Evolutionary conservation across 164 flowering plant genomes (phyloP).

Genomic region (Aristolochia californica): DNA sequence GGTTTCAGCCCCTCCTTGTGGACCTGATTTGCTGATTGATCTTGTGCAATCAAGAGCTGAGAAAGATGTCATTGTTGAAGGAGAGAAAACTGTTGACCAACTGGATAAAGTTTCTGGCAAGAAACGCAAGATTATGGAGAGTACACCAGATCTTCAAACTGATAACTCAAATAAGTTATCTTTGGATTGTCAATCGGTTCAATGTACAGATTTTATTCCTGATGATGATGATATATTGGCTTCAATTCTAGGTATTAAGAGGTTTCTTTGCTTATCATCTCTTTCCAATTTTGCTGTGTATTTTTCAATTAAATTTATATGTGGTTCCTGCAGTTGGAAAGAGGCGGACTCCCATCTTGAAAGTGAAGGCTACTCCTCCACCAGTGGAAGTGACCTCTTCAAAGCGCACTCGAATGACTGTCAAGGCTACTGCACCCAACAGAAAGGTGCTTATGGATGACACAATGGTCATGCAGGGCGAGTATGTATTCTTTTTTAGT

Average conservation of each 20-base stretch:
- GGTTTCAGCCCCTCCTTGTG: slow-evolving; percentile 45
- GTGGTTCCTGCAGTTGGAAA: slow-evolving; percentile 57
- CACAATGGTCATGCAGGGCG: slow-evolving; percentile 90
- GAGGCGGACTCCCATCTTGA: slow-evolving; percentile 56
- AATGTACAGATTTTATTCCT: slow-evolving; percentile 50
- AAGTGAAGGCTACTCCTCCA: slow-evolving; percentile 65
- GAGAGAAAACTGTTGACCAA: slow-evolving; percentile 26
- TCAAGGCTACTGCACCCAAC: slow-evolving; percentile 39
- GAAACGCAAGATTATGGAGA: slow-evolving; percentile 62
- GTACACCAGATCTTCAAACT: slow-evolving; percentile 46
- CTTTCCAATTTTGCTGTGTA: background rate
- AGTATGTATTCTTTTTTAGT: slow-evolving; percentile 50
- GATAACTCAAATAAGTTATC: slow-evolving; percentile 45
- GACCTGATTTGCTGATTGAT: slow-evolving; percentile 21
- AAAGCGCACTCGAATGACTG: slow-evolving; percentile 45
- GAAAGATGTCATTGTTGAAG: slow-evolving; percentile 31
- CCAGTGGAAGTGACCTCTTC: slow-evolving; percentile 30
- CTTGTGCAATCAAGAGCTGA: slow-evolving; percentile 16
- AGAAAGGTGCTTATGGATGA: slow-evolving; percentile 92
- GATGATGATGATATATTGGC: slow-evolving; percentile 90
- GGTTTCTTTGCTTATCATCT: slow-evolving; percentile 3
- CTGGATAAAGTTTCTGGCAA: slow-evolving; percentile 32
- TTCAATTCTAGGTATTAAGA: slow-evolving; percentile 73
- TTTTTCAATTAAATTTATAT: slow-evolving; percentile 4
- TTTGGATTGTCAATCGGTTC: slow-evolving; percentile 25